phyloP scores from a whole-genome alignment of 2,329 filamentous ascomycete genomes.

The Pyricularia grisea region DNA sequence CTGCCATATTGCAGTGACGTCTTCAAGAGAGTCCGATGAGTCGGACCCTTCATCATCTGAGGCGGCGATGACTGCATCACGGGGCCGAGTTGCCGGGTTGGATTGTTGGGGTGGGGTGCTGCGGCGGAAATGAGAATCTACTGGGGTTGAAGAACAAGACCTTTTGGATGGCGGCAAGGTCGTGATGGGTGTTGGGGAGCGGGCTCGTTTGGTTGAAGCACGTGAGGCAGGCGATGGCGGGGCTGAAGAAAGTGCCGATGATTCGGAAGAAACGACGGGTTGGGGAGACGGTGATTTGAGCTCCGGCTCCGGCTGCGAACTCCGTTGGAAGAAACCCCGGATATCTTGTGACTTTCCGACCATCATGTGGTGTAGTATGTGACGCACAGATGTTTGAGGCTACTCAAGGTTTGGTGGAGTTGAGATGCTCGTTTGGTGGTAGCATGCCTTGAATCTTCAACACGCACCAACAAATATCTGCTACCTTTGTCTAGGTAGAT shows the following conservation, averaged over 20 bases:
- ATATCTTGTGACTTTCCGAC: not conserved
- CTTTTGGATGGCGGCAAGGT: not conserved
- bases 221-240: slow-evolving; percentile 7
- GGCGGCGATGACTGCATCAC: slow-evolving; percentile 52
- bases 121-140: not conserved
- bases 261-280: slow-evolving; percentile 3
- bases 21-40: not conserved
- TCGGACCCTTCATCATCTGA: slow-evolving; percentile 56
- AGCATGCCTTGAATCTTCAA: not conserved
- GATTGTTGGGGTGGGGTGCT: slow-evolving; percentile 14
- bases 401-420: not conserved
- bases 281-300: slow-evolving; percentile 1
- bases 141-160: not conserved
- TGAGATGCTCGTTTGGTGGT: not conserved
- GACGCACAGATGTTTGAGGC: not conserved
- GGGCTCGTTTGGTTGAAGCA: not conserved
- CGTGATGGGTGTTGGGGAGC: not conserved
- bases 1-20: slow-evolving; percentile 5
- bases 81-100: slow-evolving; percentile 21
- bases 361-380: not conserved
- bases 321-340: slow-evolving; percentile 26
- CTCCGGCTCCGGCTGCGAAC: slow-evolving; percentile 2
- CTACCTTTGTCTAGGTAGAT: not conserved
- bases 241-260: slow-evolving; percentile 5
- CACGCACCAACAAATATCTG: too few species aligned